Percentiles rank a stretch among this genome's conserved stretches.
Evolutionary conservation across 2,329 filamentous ascomycete genomes (phyloP).

Genomic region (Phoma herbarum): DNA sequence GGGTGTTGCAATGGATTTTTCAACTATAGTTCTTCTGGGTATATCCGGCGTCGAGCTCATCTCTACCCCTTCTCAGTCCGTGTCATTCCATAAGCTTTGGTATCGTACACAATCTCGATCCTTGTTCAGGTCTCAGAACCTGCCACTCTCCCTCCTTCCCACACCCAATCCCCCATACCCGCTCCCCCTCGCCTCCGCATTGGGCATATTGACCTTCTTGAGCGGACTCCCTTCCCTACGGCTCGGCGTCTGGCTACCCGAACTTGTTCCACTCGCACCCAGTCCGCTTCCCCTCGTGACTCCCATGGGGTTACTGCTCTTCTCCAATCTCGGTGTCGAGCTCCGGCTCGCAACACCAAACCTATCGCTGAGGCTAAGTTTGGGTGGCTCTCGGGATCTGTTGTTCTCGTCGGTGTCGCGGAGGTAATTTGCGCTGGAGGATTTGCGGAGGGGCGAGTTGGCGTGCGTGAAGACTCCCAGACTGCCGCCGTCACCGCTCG

Average conservation of each 20-base stretch:
- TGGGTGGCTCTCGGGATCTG: constrained; percentile 7
- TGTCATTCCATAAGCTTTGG: no score
- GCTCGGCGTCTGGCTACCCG: constrained; percentile 32
- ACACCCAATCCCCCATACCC: constrained; percentile 39
- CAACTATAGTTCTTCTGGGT: not conserved
- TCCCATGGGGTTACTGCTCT: constrained; percentile 22
- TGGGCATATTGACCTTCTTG: constrained; percentile 55
- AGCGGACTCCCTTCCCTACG: constrained; percentile 54
- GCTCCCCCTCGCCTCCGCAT: constrained; percentile 28
- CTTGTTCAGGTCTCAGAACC: constrained; percentile 25
- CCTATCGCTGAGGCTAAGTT: constrained; percentile 16
- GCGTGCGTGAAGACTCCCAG: constrained; percentile 82
- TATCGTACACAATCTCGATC: not conserved
- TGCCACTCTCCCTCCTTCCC: constrained; percentile 40
- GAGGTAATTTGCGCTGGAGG: constrained; percentile 66
- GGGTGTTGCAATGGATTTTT: not conserved
- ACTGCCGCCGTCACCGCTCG: constrained; percentile 72
- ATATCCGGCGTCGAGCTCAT: not conserved
- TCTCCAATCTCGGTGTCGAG: constrained; percentile 17
- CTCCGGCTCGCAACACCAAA: constrained; percentile 18
- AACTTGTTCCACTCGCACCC: constrained; percentile 19
- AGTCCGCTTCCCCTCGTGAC: constrained; percentile 32
- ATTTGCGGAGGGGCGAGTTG: constrained; percentile 84
- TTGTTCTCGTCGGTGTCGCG: constrained; percentile 36
- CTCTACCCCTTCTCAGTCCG: not conserved